Evolutionary conservation across 768 basidiomycete species (phyloP).

Genomic region (Termitomyces sp.): DNA sequence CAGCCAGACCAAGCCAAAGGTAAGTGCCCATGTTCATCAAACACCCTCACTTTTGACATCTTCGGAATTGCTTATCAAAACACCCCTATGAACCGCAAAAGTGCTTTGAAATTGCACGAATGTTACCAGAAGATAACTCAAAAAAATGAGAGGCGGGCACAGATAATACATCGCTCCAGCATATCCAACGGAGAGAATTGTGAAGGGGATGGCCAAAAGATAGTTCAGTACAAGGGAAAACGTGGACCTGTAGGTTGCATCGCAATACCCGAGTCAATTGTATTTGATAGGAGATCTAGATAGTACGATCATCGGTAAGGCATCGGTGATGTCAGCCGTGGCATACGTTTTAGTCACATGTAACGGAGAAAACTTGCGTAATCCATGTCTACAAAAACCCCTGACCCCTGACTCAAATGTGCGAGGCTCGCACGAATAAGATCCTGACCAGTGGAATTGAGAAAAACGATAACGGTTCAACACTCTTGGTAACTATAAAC

Average conservation of each 20-base stretch:
- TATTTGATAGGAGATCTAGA: too few species aligned
- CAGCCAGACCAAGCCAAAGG: background rate
- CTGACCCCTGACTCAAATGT: too few species aligned
- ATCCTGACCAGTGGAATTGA: too few species aligned
- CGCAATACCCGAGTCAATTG: background rate
- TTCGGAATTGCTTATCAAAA: slow-evolving; percentile 13
- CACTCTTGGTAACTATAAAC: too few species aligned
- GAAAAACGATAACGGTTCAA: too few species aligned
- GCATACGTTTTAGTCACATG: too few species aligned
- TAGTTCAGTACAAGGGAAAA: background rate
- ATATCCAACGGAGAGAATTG: slow-evolving; percentile 11
- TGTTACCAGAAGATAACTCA: slow-evolving; percentile 12
- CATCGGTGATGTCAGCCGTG: too few species aligned
- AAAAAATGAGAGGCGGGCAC: background rate
- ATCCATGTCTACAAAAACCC: too few species aligned
- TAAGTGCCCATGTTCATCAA: background rate
- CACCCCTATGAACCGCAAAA: slow-evolving; percentile 13
- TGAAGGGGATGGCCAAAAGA: slow-evolving; percentile 14
- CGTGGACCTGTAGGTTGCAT: background rate
- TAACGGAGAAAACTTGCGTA: too few species aligned
- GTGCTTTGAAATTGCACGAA: slow-evolving; percentile 12
- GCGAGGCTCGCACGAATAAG: too few species aligned
- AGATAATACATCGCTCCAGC: slow-evolving; percentile 3
- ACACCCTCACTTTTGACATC: background rate
- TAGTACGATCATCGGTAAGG: too few species aligned